These are phyloP conservation scores for Triticum dicoccoides DNA, from an alignment of 176 grass and related monocot genomes.

Conservation along the genomic window DNA sequence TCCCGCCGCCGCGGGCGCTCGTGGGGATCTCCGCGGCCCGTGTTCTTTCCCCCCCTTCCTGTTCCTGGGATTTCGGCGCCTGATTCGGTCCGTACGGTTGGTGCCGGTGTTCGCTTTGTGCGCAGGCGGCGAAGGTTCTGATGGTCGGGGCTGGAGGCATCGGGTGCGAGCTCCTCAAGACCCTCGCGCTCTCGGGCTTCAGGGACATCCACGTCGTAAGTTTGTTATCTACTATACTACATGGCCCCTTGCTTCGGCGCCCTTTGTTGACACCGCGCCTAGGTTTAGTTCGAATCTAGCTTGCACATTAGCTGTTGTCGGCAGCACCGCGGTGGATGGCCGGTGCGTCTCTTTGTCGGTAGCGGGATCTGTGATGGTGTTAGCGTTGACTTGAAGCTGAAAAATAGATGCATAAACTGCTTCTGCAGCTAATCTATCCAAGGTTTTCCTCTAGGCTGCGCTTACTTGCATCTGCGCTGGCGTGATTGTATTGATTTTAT, in stretches of 20 bases:
- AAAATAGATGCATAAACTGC: background rate
- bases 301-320: background rate
- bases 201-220: constrained; percentile 91
- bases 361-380: constrained; percentile 34
- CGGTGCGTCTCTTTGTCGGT: background rate
- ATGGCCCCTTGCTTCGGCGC: background rate
- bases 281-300: constrained; percentile 1
- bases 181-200: constrained; percentile 92
- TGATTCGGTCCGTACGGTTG: background rate
- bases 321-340: background rate
- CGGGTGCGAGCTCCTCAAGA: constrained; percentile 99
- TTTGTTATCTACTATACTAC: background rate
- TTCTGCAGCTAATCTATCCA: background rate
- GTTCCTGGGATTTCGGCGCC: background rate
- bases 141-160: constrained; percentile 99
- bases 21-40: background rate
- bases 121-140: constrained; percentile 87
- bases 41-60: background rate
- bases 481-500: background rate
- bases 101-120: background rate
- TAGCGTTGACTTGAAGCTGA: constrained; percentile 16
- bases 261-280: background rate
- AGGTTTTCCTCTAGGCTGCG: background rate
- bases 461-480: background rate
- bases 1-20: background rate